Evolutionary conservation across 805 yeast genomes (phyloP), one percentile per base, ranked within the genome.

Genomic region (Barnettozyma pratensis): DNA sequence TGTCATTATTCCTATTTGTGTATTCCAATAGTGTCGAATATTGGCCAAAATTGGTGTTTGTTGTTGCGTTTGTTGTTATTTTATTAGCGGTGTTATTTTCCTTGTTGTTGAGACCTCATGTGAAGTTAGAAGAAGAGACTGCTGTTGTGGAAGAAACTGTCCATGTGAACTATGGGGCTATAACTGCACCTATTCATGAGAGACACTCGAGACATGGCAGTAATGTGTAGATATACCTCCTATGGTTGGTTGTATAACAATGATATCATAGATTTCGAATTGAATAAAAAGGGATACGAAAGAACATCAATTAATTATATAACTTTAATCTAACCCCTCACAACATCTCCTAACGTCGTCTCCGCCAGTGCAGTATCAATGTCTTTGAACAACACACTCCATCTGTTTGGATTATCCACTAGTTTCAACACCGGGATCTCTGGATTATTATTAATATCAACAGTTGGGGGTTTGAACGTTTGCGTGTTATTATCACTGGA

Each of bases 1-100:
- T 92, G 0, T 64, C 80, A 6, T 14, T 69, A 0, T 62, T 77
- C 32, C 62, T 83, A 14, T 64, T 68, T 3, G 46, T 81, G 27
- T 85, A 84, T 54, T 70, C 77, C 0, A 44, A 57, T 2, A 73
- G 79, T 0, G 66, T 77, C 12, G 57, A 66, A 3, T 48, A 46
- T n/a, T 54, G 59, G 8, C 79, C 81, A 2, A 64, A 61, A 38
- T 37, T 67, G 10, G 72, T 73, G 7, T 59, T 77, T 42, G 53
- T 54, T 35, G 32, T 68, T 1, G 67, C 68, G 2, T 39, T 62
- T 6, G 30, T 10, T 0, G 19, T 53, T 11, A 39, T 55, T 6
- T 14, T 37, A 2, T 4, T 39, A 11, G 51, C 47, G 4, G n/a
- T 41, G 4, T 5, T 42, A 1, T 27, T 48, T 1, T 14, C 45